These are phyloP conservation scores for Antitrichia curtipendula DNA, from an alignment of 225 moss, liverwort and hornwort genomes.

Conservation along the genomic window DNA sequence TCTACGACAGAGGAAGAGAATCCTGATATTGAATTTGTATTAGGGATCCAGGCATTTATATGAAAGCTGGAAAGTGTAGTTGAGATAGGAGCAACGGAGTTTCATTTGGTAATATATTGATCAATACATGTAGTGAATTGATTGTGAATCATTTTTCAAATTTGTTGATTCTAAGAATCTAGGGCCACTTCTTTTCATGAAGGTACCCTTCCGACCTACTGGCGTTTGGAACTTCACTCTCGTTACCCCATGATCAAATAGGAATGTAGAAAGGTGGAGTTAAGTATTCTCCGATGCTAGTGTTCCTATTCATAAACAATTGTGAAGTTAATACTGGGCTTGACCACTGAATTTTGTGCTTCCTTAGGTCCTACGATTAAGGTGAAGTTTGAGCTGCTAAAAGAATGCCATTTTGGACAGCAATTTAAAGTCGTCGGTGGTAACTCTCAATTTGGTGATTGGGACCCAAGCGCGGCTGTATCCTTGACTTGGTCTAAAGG, in stretches of 20 bases:
- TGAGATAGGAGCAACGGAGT: not conserved
- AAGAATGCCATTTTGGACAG: conserved; percentile 67
- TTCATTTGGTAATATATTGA: not conserved
- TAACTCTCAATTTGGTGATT: conserved; percentile 51
- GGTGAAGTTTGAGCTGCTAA: conserved; percentile 59
- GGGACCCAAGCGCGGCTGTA: conserved; percentile 50
- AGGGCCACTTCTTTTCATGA: not conserved
- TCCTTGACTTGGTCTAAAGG: conserved; percentile 63
- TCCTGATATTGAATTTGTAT: not conserved
- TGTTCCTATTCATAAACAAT: not conserved
- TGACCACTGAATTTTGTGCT: not conserved
- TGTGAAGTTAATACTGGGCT: not conserved
- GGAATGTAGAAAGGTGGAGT: not conserved
- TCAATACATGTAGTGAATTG: not conserved
- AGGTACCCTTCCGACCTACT: not conserved
- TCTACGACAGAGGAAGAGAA: not conserved
- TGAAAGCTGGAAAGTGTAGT: not conserved
- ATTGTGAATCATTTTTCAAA: not conserved
- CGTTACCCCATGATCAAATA: not conserved
- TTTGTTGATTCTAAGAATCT: not conserved
- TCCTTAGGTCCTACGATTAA: conserved; percentile 42
- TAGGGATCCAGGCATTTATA: not conserved
- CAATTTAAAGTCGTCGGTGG: conserved; percentile 58
- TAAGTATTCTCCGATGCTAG: not conserved
- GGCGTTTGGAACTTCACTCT: not conserved